Evolutionary conservation across 1,284 basidiomycete genomes (phyloP), one percentile per base, ranked within the genome.

Genomic region (Coniferiporia weirii): DNA sequence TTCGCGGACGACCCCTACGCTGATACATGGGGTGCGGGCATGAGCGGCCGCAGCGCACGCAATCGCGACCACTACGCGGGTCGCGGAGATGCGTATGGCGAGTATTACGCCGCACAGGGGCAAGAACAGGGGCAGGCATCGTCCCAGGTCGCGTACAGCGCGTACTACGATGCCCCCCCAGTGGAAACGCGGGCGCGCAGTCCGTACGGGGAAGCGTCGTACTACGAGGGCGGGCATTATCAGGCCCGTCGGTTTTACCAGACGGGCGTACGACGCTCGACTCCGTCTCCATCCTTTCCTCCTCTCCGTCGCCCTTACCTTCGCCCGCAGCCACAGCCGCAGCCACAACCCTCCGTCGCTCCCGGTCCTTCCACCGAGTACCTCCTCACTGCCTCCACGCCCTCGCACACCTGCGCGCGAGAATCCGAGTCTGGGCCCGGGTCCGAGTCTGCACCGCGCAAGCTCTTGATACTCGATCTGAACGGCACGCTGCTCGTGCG

Each of bases 401-500:
- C 38, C 38, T 40, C 38, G 12, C 38, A 9, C 9, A 12, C 12
- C 15, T 12, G 38, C 38, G 8, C 38, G 38, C 38, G 3, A 27
- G 27, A 27, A 27, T 27, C 27, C 27, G 27, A 27, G 27, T 5
- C 27, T 5, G 27, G 5, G 5, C 5, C 27, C 27, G 27, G 5
- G 27, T 5, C 27, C 27, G 27, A 27, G 5, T 46, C 72, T 0
- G 61, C 65, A 0, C 67, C 72, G 1, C 79, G 84, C 17, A 91
- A 91, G 69, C 80, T 93, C 0, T 77, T 94, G 52, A 78, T 94
- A 2, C 79, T 94, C 7, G 92, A 94, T 69, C 76, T 94, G 49
- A 94, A 94, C 66, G 91, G 91, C 4, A 87, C 89, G 0, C 82
- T 94, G 8, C 78, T 93, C n/a, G 76, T 83, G 43, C 83, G 91